These are phyloP conservation scores for Zygosaccharomyces sapae DNA, from an alignment of 1,139 yeast genomes.

Conservation along the genomic window DNA sequence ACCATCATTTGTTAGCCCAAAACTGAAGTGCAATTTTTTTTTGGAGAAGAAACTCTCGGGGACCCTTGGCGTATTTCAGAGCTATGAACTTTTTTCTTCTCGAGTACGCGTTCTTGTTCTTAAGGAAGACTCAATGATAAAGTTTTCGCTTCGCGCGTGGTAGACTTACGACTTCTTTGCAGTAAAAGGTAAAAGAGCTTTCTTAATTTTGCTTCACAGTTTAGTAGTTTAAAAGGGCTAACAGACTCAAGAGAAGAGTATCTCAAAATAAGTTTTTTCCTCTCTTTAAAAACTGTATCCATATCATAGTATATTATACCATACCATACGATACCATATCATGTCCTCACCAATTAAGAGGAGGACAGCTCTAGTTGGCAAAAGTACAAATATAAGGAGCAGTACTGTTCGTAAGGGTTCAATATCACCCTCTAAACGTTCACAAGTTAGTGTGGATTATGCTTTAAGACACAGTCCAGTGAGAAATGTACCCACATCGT, in stretches of 20 bases:
- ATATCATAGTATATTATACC: neutral
- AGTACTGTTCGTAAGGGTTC: constrained; percentile 12
- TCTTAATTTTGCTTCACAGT: neutral
- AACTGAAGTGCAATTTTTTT: neutral
- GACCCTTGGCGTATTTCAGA: neutral
- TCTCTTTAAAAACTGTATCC: neutral
- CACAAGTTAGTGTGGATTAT: constrained; percentile 16
- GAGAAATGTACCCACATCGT: constrained; percentile 9
- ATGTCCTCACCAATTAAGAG: constrained; percentile 22
- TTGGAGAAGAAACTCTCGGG: neutral
- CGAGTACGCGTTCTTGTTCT: constrained; percentile 9
- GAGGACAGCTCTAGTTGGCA: constrained; percentile 18
- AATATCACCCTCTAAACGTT: constrained; percentile 15
- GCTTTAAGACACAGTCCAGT: constrained; percentile 21
- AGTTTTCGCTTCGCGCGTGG: constrained; percentile 9
- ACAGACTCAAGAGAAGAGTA: neutral
- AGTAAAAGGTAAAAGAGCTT: constrained; percentile 1
- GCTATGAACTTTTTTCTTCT: neutral
- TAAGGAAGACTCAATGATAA: neutral
- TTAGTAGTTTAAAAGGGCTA: neutral
- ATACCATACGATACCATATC: neutral
- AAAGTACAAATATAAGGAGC: constrained; percentile 14
- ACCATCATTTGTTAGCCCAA: neutral
- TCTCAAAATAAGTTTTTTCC: neutral
- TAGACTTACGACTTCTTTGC: neutral